Evolutionary conservation across 2,329 filamentous ascomycete species (phyloP).

Genomic region (Alternaria infectoria): DNA sequence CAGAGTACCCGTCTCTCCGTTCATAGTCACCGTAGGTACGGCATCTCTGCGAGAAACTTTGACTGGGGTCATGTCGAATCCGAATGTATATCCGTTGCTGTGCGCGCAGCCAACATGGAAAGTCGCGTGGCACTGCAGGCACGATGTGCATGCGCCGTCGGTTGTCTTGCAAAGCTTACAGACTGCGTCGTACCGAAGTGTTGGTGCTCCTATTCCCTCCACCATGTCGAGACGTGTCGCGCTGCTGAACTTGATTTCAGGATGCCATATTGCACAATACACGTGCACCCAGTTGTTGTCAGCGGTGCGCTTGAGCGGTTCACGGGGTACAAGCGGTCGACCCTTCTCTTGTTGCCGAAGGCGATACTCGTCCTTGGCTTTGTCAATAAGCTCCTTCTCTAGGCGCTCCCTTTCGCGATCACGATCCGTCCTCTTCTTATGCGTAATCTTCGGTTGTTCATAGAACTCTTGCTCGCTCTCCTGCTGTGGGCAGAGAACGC

Average conservation of each 20-base stretch:
- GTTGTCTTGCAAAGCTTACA: slow-evolving; percentile 85
- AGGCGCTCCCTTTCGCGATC: slow-evolving; percentile 86
- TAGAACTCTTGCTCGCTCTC: slow-evolving; percentile 82
- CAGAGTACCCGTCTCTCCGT: slow-evolving; percentile 81
- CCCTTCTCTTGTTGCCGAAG: slow-evolving; percentile 84
- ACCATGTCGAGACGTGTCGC: slow-evolving; percentile 81
- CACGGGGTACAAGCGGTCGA: slow-evolving; percentile 81
- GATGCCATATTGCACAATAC: slow-evolving; percentile 87
- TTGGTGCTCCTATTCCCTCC: slow-evolving; percentile 77
- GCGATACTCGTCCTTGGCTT: slow-evolving; percentile 80
- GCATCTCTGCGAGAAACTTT: slow-evolving; percentile 88
- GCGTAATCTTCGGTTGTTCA: slow-evolving; percentile 77
- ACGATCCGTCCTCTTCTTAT: slow-evolving; percentile 91
- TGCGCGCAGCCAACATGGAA: slow-evolving; percentile 93
- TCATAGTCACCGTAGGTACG: slow-evolving; percentile 78
- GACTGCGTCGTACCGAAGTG: slow-evolving; percentile 78
- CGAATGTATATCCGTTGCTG: slow-evolving; percentile 79
- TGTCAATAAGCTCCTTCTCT: slow-evolving; percentile 82
- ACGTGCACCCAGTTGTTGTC: slow-evolving; percentile 99
- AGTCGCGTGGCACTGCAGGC: slow-evolving; percentile 72
- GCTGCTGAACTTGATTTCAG: slow-evolving; percentile 91
- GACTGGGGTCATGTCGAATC: slow-evolving; percentile 88
- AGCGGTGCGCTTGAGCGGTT: slow-evolving; percentile 89
- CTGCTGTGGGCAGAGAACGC: slow-evolving; percentile 86
- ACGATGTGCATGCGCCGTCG: slow-evolving; percentile 80